Conservation (phyloP, 495 filamentous ascomycete genomes). For the Baudoinia panamericana region DNA sequence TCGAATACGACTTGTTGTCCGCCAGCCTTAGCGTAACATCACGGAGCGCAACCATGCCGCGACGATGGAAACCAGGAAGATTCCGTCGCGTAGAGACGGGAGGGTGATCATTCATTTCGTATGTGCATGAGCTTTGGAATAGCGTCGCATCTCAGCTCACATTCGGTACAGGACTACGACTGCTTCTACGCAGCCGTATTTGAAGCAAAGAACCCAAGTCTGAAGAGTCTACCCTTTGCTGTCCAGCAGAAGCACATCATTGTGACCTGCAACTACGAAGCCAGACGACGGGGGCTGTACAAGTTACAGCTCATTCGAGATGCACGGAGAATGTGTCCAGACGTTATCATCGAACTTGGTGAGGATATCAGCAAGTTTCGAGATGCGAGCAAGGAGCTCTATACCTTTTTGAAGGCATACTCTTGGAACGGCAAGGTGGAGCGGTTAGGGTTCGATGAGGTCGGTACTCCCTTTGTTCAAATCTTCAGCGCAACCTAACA, state of each 20-base stretch:
- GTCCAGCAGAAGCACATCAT: constrained; percentile 82
- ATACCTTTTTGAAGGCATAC: constrained; percentile 50
- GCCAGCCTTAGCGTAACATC: no score
- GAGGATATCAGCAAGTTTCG: constrained; percentile 80
- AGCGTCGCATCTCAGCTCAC: constrained; percentile 6
- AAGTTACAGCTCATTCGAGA: constrained; percentile 77
- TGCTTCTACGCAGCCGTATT: constrained; percentile 90
- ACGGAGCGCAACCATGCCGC: constrained; percentile 4
- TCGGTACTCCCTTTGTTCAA: constrained; percentile 18
- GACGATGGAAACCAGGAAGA: constrained; percentile 5
- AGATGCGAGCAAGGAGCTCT: constrained; percentile 70
- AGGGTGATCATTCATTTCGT: constrained; percentile 76
- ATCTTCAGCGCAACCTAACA: neutral
- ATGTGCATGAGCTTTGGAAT: constrained; percentile 21
- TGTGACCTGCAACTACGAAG: constrained; percentile 91
- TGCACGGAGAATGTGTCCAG: constrained; percentile 67
- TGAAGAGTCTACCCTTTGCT: constrained; percentile 59
- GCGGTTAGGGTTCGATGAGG: constrained; percentile 77
- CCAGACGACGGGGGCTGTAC: constrained; percentile 54
- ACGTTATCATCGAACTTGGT: constrained; percentile 71
- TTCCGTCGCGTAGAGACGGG: constrained; percentile 41
- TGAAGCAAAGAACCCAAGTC: constrained; percentile 60
- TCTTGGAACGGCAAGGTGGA: constrained; percentile 67
- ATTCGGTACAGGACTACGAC: constrained; percentile 58
- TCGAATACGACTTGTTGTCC: no score